These are phyloP conservation scores for Solidago caesia DNA, from an alignment of 129 eudicot species.

Conservation along the genomic window DNA sequence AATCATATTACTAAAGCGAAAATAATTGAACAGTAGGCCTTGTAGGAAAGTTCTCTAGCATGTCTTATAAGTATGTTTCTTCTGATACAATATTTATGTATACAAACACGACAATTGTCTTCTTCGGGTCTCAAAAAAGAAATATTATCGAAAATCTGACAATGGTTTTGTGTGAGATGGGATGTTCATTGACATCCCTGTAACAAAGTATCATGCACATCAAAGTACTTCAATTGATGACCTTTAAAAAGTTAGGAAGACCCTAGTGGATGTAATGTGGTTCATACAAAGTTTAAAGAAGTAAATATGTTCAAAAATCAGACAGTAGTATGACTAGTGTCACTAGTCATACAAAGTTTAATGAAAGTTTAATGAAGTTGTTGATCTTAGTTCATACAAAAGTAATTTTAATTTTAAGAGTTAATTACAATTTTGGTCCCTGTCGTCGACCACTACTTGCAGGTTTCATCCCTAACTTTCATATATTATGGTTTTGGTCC, in stretches of 20 bases:
- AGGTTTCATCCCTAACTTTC: too few species aligned
- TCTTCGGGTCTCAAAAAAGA: background rate
- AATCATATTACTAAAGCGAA: background rate
- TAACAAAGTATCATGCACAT: background rate
- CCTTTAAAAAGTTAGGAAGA: background rate
- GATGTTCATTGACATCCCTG: background rate
- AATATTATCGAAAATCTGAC: background rate
- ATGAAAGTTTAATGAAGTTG: background rate
- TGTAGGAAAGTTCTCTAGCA: background rate
- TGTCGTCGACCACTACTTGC: too few species aligned
- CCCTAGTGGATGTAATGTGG: background rate
- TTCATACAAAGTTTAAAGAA: background rate
- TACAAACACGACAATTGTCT: background rate
- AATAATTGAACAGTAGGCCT: background rate
- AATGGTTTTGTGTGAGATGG: background rate
- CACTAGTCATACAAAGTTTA: background rate
- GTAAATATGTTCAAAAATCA: background rate
- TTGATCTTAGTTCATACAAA: too few species aligned
- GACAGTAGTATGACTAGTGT: background rate
- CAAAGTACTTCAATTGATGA: background rate
- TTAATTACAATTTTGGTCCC: too few species aligned
- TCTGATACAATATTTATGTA: background rate
- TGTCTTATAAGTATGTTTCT: background rate
- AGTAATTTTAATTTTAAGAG: too few species aligned
- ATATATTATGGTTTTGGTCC: too few species aligned